Percentiles rank a stretch among this genome's conserved stretches.
Conservation (phyloP, 2,329 filamentous ascomycete species). For the Fusarium sp. region DNA sequence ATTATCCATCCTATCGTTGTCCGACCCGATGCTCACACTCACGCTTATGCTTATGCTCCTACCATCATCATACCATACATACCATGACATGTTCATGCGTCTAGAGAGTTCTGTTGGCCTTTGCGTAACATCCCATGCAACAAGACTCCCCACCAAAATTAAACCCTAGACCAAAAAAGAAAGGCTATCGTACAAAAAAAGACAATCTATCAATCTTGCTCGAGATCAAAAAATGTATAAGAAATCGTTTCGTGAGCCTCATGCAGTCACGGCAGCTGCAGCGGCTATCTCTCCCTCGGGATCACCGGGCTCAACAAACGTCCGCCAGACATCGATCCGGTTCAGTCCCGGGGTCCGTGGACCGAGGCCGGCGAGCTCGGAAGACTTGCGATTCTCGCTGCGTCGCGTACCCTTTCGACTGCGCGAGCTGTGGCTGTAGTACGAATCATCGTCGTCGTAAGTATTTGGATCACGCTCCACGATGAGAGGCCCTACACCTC, state of each 20-base stretch:
- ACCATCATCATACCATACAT: conserved; percentile 21
- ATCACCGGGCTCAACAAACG: conserved; percentile 57
- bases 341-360: conserved; percentile 57
- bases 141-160: neutral
- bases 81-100: conserved; percentile 14
- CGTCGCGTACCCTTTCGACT: conserved; percentile 42
- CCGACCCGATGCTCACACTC: conserved; percentile 3
- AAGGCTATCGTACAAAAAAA: conserved; percentile 13
- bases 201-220: conserved; percentile 15
- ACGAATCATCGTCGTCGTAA: conserved; percentile 48
- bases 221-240: conserved; percentile 4
- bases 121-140: conserved; percentile 13
- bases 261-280: conserved; percentile 11
- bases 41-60: conserved; percentile 15
- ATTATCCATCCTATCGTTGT: neutral
- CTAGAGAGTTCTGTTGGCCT: conserved; percentile 35
- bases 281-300: conserved; percentile 48
- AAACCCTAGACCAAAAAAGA: conserved; percentile 9
- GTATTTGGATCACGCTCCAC: conserved; percentile 41
- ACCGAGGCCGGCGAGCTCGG: conserved; percentile 59
- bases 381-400: conserved; percentile 50
- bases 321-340: conserved; percentile 60
- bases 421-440: conserved; percentile 42
- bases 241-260: neutral
- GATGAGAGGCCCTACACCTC: conserved; percentile 29